phyloP scores from a whole-genome alignment of 352 stramenopile species.

The Phytophthora vignae region DNA sequence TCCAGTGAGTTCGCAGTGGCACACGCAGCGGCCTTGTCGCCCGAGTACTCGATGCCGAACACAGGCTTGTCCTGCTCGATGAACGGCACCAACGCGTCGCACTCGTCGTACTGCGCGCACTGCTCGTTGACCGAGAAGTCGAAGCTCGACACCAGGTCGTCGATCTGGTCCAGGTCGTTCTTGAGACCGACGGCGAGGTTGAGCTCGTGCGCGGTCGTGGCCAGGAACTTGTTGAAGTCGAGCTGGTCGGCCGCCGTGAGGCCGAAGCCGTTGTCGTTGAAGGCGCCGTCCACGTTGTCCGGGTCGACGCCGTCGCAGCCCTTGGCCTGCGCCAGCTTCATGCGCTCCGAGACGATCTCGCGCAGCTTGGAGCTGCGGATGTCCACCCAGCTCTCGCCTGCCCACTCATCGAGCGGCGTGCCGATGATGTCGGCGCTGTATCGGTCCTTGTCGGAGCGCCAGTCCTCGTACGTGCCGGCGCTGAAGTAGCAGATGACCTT shows the following conservation, averaged over 20 bases:
- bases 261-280: slow-evolving; percentile 45
- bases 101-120: slow-evolving; percentile 64
- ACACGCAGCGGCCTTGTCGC: slow-evolving; percentile 37
- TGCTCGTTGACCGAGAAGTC: slow-evolving; percentile 74
- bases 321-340: slow-evolving; percentile 53
- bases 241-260: slow-evolving; percentile 51
- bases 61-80: slow-evolving; percentile 61
- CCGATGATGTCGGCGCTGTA: slow-evolving; percentile 50
- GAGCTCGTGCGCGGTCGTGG: slow-evolving; percentile 45
- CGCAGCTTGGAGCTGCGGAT: slow-evolving; percentile 41
- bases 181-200: slow-evolving; percentile 60
- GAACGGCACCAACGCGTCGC: slow-evolving; percentile 47
- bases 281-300: slow-evolving; percentile 63
- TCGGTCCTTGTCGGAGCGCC: slow-evolving; percentile 50
- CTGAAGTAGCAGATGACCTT: slow-evolving; percentile 72
- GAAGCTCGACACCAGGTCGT: slow-evolving; percentile 47
- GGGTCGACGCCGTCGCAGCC: slow-evolving; percentile 65
- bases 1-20: slow-evolving; percentile 38
- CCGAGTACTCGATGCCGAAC: slow-evolving; percentile 67
- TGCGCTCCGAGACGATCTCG: slow-evolving; percentile 51
- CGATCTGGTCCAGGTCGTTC: slow-evolving; percentile 57
- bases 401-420: slow-evolving; percentile 39
- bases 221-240: slow-evolving; percentile 60
- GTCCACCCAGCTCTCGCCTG: slow-evolving; percentile 51
- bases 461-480: slow-evolving; percentile 61